Percentiles rank a stretch among this genome's conserved stretches.
Evolutionary conservation across 2,329 filamentous ascomycete species (phyloP).

Genomic region (Mycocentrospora acerina): DNA sequence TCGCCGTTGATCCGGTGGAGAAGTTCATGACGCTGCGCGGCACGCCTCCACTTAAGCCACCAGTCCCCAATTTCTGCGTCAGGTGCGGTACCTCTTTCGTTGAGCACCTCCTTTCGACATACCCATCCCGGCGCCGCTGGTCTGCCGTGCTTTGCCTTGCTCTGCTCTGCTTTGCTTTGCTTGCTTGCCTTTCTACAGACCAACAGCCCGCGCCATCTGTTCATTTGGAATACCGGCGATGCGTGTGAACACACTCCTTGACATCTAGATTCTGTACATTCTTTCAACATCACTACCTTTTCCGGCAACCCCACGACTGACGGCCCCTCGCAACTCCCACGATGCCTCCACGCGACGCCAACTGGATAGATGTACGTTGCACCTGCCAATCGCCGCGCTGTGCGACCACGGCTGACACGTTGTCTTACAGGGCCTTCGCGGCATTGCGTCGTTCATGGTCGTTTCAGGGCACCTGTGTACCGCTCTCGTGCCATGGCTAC

Average conservation of each 20-base stretch:
- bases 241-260: constrained; percentile 8
- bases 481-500: constrained; percentile 44
- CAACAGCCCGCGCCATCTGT: no score
- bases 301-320: constrained; percentile 6
- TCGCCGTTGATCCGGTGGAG: no score
- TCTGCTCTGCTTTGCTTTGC: no score
- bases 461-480: constrained; percentile 47
- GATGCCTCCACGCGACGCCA: constrained; percentile 42
- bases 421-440: constrained; percentile 42
- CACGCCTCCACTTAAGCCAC: no score
- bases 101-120: no score
- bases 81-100: no score
- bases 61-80: no score
- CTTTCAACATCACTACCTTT: constrained; percentile 12
- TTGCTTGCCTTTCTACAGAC: no score
- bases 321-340: constrained; percentile 6
- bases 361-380: constrained; percentile 42
- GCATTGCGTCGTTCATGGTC: constrained; percentile 46
- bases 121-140: no score
- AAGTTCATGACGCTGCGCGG: no score
- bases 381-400: constrained; percentile 3
- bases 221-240: constrained; percentile 13
- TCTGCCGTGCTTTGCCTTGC: no score
- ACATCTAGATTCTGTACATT: constrained; percentile 7
- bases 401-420: constrained; percentile 24